phyloP scores from a whole-genome alignment of 1,284 basidiomycete species.

The Ceratobasidium sp. region DNA sequence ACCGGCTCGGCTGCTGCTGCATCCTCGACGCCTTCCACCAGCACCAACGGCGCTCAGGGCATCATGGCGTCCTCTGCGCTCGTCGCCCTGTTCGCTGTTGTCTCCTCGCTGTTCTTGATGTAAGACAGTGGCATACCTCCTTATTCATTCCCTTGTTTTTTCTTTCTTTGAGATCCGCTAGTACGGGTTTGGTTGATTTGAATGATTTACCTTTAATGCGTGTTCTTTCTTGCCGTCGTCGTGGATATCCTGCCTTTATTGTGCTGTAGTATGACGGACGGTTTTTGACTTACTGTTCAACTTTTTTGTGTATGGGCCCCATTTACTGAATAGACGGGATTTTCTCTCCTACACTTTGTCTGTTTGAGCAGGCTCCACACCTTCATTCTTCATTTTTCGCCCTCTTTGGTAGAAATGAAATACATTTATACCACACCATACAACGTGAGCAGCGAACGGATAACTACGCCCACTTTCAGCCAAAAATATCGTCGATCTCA shows the following conservation, averaged over 20 bases:
- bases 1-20: conserved; percentile 4
- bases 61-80: conserved; percentile 65
- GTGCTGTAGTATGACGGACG: conserved; percentile 34
- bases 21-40: conserved; percentile 51
- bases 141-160: conserved; percentile 27
- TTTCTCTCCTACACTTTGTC: conserved; percentile 3
- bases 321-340: conserved; percentile 44
- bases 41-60: conserved; percentile 65
- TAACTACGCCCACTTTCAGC: conserved; percentile 51
- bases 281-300: conserved; percentile 13
- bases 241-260: conserved; percentile 28
- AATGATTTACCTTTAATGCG: conserved; percentile 43
- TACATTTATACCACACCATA: too few relatives aligned
- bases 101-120: conserved; percentile 69
- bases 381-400: too few relatives aligned
- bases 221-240: conserved; percentile 44
- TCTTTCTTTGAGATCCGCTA: conserved; percentile 39
- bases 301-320: conserved; percentile 34
- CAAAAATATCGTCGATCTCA: conserved; percentile 79
- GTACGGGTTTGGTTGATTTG: background rate
- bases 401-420: too few relatives aligned
- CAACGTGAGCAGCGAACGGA: background rate
- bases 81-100: conserved; percentile 65
- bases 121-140: conserved; percentile 55
- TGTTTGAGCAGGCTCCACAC: background rate